These are phyloP conservation scores for Talaromyces sp. DNA, from an alignment of 2,329 filamentous ascomycete species.

Conservation along the genomic window DNA sequence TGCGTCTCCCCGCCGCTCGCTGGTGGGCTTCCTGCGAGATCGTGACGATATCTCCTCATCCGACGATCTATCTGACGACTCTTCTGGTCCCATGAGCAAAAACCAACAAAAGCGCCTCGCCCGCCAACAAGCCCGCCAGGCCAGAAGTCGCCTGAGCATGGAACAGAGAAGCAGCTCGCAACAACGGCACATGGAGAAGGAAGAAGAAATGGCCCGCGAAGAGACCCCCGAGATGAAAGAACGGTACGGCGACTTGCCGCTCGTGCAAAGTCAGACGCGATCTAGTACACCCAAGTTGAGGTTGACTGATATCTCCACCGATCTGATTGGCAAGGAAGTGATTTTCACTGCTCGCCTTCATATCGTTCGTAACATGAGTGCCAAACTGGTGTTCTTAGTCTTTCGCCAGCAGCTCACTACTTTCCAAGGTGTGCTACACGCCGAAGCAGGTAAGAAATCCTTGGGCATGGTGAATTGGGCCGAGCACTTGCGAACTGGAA, in stretches of 20 bases:
- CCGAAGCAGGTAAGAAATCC: slow-evolving; percentile 57
- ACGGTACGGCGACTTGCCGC: slow-evolving; percentile 54
- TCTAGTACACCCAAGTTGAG: slow-evolving; percentile 45
- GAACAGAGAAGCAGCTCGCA: slow-evolving; percentile 40
- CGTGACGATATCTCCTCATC: slow-evolving; percentile 40
- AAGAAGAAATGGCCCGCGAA: slow-evolving; percentile 40
- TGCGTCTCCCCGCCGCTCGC: slow-evolving; percentile 31
- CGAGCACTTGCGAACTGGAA: slow-evolving; percentile 73
- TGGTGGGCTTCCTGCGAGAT: slow-evolving; percentile 38
- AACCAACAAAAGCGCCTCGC: slow-evolving; percentile 43
- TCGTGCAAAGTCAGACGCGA: slow-evolving; percentile 54
- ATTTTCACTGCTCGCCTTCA: slow-evolving; percentile 68
- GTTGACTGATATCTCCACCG: slow-evolving; percentile 48
- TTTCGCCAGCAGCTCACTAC: slow-evolving; percentile 79
- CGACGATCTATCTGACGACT: slow-evolving; percentile 39
- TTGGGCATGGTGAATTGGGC: slow-evolving; percentile 81
- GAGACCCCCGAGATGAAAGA: slow-evolving; percentile 56
- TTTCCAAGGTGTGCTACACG: slow-evolving; percentile 73
- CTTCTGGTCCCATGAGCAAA: slow-evolving; percentile 35
- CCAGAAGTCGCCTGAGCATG: slow-evolving; percentile 39
- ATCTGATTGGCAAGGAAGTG: slow-evolving; percentile 56
- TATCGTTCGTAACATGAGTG: slow-evolving; percentile 74
- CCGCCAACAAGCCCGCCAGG: slow-evolving; percentile 37
- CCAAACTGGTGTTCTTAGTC: slow-evolving; percentile 77
- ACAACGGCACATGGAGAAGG: slow-evolving; percentile 36